phyloP scores from a whole-genome alignment of 2,329 filamentous ascomycete species.

The Zymoseptoria passerinii region DNA sequence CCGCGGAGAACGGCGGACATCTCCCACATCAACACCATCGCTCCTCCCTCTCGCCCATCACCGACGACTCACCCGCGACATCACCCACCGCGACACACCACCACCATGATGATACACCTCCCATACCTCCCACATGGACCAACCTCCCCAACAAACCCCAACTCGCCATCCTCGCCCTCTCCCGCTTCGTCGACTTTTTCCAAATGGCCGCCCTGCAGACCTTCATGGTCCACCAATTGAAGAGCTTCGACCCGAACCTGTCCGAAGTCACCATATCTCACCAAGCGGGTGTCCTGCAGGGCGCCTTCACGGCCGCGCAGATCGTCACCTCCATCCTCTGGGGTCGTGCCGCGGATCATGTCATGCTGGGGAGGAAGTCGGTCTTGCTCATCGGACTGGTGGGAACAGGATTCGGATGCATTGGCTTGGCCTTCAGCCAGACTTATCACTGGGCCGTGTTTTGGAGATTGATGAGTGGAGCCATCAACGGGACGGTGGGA shows the following conservation, averaged over 20 bases:
- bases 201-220: constrained; percentile 38
- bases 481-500: constrained; percentile 36
- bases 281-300: constrained; percentile 35
- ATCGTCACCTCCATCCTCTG: constrained; percentile 36
- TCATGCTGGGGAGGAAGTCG: constrained; percentile 38
- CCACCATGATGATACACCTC: background rate
- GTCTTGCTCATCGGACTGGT: constrained; percentile 34
- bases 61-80: constrained; percentile 6
- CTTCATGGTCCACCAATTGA: constrained; percentile 38
- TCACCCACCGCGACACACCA: constrained; percentile 9
- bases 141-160: constrained; percentile 36
- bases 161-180: constrained; percentile 33
- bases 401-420: constrained; percentile 32
- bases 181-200: constrained; percentile 39
- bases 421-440: constrained; percentile 34
- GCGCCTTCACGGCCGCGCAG: constrained; percentile 36
- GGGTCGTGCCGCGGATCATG: constrained; percentile 35
- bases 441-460: constrained; percentile 35
- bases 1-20: constrained; percentile 10
- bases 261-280: constrained; percentile 41
- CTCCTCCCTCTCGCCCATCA: constrained; percentile 14
- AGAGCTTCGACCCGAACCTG: constrained; percentile 35
- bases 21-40: constrained; percentile 2
- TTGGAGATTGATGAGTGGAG: constrained; percentile 34
- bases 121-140: constrained; percentile 25